Percentiles rank a stretch among this genome's conserved stretches.
These are phyloP conservation scores for Ceratocystis lukuohia DNA, from an alignment of 2,329 filamentous ascomycete species.

Conservation along the genomic window DNA sequence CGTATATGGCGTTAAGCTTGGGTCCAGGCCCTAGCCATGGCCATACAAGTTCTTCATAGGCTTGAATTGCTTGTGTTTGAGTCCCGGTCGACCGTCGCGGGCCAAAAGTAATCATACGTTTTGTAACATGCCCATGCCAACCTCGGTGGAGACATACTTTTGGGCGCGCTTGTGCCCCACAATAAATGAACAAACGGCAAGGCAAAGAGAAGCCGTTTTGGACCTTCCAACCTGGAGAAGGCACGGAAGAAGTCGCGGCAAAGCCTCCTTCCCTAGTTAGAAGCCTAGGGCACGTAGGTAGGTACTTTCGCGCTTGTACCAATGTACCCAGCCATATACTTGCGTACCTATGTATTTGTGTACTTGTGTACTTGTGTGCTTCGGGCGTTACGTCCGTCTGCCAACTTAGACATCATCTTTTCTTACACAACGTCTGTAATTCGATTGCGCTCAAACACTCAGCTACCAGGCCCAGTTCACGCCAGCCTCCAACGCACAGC, in stretches of 20 bases:
- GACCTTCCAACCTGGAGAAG: background rate
- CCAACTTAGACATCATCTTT: background rate
- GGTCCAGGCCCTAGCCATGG: background rate
- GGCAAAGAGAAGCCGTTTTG: conserved; percentile 3
- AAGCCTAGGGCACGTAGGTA: too few species aligned
- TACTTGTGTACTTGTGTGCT: background rate
- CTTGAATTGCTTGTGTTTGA: background rate
- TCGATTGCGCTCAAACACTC: background rate
- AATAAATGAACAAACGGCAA: background rate
- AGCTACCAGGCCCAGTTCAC: background rate
- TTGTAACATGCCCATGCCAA: background rate
- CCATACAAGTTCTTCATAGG: background rate
- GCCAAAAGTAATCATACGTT: background rate
- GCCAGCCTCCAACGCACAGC: background rate
- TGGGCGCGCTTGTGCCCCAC: background rate
- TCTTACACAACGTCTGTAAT: conserved; percentile 1
- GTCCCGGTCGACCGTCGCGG: background rate
- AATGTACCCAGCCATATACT: background rate
- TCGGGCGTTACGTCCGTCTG: background rate
- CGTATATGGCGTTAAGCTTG: background rate
- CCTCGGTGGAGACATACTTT: background rate
- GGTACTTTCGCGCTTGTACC: background rate
- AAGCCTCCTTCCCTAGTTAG: background rate
- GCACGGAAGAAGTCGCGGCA: conserved; percentile 6
- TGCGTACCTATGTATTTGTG: background rate